phyloP scores from a whole-genome alignment of 2,329 filamentous ascomycete species.

The Triangularia verruculosa region DNA sequence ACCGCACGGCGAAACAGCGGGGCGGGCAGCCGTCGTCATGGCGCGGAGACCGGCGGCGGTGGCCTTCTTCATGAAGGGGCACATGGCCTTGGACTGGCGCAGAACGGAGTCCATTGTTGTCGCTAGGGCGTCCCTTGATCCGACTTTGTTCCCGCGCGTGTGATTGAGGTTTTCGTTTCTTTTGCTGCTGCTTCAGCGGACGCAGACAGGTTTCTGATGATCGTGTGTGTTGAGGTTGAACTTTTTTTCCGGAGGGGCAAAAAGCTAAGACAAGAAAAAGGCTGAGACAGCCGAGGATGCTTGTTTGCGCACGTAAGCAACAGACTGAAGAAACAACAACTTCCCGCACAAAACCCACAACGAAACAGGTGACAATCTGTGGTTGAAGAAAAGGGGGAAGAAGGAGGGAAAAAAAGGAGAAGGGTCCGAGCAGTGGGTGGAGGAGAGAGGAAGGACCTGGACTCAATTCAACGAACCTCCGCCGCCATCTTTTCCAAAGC shows the following conservation, averaged over 20 bases:
- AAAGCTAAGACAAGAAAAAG: slow-evolving; percentile 5
- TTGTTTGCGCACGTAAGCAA: not conserved
- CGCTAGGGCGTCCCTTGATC: not conserved
- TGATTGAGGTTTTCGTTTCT: not conserved
- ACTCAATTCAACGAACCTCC: slow-evolving; percentile 3
- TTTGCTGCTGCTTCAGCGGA: not conserved
- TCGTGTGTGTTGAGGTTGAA: not conserved
- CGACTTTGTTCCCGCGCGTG: not conserved
- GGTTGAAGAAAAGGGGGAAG: slow-evolving; percentile 11
- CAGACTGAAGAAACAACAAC: not conserved
- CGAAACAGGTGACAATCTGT: not conserved
- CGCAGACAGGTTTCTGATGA: not conserved
- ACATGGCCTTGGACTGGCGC: slow-evolving; percentile 93
- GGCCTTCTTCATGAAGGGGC: slow-evolving; percentile 94
- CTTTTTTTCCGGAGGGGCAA: slow-evolving; percentile 7
- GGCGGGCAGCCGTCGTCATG: slow-evolving; percentile 70
- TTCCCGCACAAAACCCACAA: not conserved
- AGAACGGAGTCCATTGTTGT: slow-evolving; percentile 82
- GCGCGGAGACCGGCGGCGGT: slow-evolving; percentile 88
- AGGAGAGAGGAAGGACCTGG: not conserved
- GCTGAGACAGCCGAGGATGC: not conserved
- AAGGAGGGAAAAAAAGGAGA: slow-evolving; percentile 21
- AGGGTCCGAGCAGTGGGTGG: slow-evolving; percentile 7
- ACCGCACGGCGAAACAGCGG: slow-evolving; percentile 68
- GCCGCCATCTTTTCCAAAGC: slow-evolving; percentile 9